Percentiles rank a stretch among this genome's conserved stretches.
Conservation (phyloP, 495 filamentous ascomycete genomes). For the Platismatia glauca region DNA sequence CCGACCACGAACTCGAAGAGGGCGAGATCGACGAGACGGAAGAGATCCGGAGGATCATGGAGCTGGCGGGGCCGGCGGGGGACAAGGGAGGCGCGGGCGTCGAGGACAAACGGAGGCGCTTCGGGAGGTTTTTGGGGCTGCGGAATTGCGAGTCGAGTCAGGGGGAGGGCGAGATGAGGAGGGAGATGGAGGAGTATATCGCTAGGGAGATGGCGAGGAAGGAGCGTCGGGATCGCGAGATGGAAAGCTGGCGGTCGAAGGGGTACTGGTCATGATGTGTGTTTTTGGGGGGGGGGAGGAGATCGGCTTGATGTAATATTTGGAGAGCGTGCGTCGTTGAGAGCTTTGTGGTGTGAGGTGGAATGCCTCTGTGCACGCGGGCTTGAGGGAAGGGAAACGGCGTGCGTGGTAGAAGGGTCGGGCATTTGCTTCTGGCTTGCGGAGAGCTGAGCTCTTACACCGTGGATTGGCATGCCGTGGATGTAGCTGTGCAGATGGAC, state of each 20-base stretch:
- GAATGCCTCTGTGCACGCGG: neutral
- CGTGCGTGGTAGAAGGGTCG: neutral
- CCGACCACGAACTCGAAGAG: constrained; percentile 17
- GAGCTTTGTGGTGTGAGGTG: neutral
- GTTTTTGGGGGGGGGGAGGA: neutral
- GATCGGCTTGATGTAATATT: neutral
- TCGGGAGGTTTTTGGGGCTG: constrained; percentile 62
- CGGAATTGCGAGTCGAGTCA: constrained; percentile 49
- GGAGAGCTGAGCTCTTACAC: neutral
- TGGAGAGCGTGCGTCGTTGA: neutral
- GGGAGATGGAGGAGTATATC: constrained; percentile 29
- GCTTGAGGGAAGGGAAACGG: neutral
- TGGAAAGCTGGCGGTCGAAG: constrained; percentile 20
- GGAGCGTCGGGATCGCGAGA: constrained; percentile 16
- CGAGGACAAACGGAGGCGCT: constrained; percentile 51
- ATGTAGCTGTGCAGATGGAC: neutral
- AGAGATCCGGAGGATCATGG: constrained; percentile 17
- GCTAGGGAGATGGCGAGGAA: constrained; percentile 30
- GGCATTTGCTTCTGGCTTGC: neutral
- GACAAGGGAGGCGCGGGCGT: constrained; percentile 31
- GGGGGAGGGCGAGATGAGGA: constrained; percentile 26
- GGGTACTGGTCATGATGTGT: constrained; percentile 12
- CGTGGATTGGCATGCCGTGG: neutral
- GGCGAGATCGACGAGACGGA: constrained; percentile 31
- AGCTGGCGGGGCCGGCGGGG: neutral